Percentiles rank a stretch among this genome's conserved stretches.
Evolutionary conservation across 169 alveolate species (phyloP).

Genomic region (Cryptosporidium ubiquitum): DNA sequence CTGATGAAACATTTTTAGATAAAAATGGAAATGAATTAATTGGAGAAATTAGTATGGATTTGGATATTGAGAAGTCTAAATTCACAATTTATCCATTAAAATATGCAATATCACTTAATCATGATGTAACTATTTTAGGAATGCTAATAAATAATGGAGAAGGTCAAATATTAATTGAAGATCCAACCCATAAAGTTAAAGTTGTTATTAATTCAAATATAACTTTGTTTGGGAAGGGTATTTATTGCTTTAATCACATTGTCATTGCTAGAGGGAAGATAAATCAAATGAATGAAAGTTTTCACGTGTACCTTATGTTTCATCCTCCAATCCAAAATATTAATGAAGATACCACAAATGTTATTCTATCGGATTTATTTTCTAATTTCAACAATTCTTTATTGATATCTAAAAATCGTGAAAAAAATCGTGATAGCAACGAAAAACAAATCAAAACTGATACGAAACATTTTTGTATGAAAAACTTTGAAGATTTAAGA

Average conservation of each 20-base stretch:
- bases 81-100: slow-evolving; percentile 12
- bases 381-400: not conserved
- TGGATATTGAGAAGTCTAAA: slow-evolving; percentile 14
- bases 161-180: slow-evolving; percentile 31
- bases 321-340: slow-evolving; percentile 55
- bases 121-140: slow-evolving; percentile 30
- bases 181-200: slow-evolving; percentile 18
- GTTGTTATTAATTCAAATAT: not conserved
- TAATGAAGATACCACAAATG: slow-evolving; percentile 13
- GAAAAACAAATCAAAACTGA: not conserved
- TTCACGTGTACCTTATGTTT: slow-evolving; percentile 36
- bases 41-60: not conserved
- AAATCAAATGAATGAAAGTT: not conserved
- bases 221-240: slow-evolving; percentile 42
- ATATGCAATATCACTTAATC: not conserved
- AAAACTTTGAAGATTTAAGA: not conserved
- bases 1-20: not conserved
- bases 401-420: not conserved
- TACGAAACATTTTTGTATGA: not conserved
- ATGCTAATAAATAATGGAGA: slow-evolving; percentile 36
- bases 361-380: not conserved
- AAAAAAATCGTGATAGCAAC: not conserved
- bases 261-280: slow-evolving; percentile 37
- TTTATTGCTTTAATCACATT: slow-evolving; percentile 50
- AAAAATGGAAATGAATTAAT: not conserved